Evolutionary conservation across 805 yeast species (phyloP).

Genomic region (Wickerhamiella lipophila): DNA sequence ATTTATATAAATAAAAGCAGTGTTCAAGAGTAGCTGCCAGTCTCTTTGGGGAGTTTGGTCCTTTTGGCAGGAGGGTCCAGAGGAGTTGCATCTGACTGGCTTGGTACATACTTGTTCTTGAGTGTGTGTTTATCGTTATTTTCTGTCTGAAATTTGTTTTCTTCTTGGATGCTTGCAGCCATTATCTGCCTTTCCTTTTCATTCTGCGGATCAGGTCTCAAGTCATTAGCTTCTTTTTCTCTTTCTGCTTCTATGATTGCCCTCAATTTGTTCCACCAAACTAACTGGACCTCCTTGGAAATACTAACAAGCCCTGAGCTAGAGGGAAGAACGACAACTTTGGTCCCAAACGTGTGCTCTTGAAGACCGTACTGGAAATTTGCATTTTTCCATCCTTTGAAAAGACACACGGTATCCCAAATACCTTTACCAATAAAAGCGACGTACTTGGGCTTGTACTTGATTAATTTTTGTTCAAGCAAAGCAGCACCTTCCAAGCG

Average conservation of each 20-base stretch:
- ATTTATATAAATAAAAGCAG: no score
- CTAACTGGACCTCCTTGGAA: slow-evolving; percentile 34
- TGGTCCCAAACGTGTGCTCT: slow-evolving; percentile 22
- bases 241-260: neutral
- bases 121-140: no score
- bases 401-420: slow-evolving; percentile 46
- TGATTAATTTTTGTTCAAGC: slow-evolving; percentile 35
- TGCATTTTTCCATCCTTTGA: slow-evolving; percentile 25
- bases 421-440: slow-evolving; percentile 65
- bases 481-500: slow-evolving; percentile 43
- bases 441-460: slow-evolving; percentile 32
- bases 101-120: no score
- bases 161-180: no score
- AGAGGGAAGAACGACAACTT: slow-evolving; percentile 50
- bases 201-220: neutral
- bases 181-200: neutral
- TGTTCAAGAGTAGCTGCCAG: no score
- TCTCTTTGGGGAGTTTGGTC: no score
- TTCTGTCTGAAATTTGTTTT: no score
- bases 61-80: no score
- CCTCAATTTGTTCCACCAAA: slow-evolving; percentile 36
- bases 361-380: slow-evolving; percentile 46
- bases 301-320: slow-evolving; percentile 60
- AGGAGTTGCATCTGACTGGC: no score
- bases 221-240: neutral